Evolutionary conservation across 352 stramenopile genomes (phyloP), one percentile per base, ranked within the genome.

Genomic region (Globisporangium spinosum): DNA sequence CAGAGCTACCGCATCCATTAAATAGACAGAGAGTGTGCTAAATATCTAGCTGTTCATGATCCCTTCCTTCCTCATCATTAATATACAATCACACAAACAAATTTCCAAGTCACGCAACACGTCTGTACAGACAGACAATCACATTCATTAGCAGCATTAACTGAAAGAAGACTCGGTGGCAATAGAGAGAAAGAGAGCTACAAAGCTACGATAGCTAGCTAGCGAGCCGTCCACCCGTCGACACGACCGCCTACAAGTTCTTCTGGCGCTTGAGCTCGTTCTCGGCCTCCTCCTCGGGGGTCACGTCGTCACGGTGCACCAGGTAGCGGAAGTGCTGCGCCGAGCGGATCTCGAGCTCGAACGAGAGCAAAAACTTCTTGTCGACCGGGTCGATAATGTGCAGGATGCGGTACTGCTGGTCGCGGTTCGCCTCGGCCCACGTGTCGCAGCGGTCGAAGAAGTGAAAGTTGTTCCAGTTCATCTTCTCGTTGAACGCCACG

Each of bases 1-100:
- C 81, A 95, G 65, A 77, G 75, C 34, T 97, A 91, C 73, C 79
- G 83, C 43, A 85, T 97, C 71, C 88, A 94, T 54, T 93, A 93
- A 77, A 78, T 38, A 69, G 27, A 58, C 15, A 49, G 45, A 32
- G 4, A 32, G 5, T 32, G 29, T 32, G 29, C 29, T 38, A 45
- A 13, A 20, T 45, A 20, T n/a, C 20, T 49, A 49, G 15, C 15
- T 49, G 15, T 49, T 49, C 40, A n/a, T n/a, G 40, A 49, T 47
- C 38, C 13, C 12, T 49, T 47, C 40, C 12, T 20, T 49, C 38
- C 5, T 45, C 38, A 45, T n/a, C 40, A 49, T 49, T 49, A n/a
- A 49, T 49, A 49, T 49, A 9, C 40, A 20, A n/a, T 8, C 13
- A 15, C 13, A 49, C 40, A n/a, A 49, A 49, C 13, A n/a, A 49